These are phyloP conservation scores for Bipolaris zeicola DNA, from an alignment of 2,329 filamentous ascomycete species.

Conservation along the genomic window DNA sequence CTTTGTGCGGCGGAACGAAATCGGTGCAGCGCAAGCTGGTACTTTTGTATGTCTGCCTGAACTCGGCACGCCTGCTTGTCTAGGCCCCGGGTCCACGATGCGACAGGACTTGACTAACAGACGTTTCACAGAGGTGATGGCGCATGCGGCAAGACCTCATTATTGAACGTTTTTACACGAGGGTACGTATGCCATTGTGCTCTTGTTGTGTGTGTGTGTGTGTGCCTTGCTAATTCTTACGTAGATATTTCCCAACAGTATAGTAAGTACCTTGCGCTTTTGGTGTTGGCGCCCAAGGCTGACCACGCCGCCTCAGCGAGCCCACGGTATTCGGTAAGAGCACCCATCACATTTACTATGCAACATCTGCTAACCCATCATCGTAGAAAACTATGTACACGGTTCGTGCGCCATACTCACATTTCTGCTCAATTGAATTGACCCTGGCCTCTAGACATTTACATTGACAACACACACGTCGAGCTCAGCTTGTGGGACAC, in stretches of 20 bases:
- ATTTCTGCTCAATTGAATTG: constrained; percentile 5
- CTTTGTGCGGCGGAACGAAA: constrained; percentile 62
- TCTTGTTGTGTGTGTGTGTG: background rate
- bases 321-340: constrained; percentile 82
- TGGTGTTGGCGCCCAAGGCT: constrained; percentile 20
- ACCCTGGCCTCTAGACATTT: constrained; percentile 72
- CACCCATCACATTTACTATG: background rate
- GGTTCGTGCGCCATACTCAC: constrained; percentile 60
- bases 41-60: constrained; percentile 69
- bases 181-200: constrained; percentile 65
- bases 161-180: constrained; percentile 98
- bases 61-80: constrained; percentile 19
- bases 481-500: constrained; percentile 98
- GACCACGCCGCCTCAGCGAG: constrained; percentile 60
- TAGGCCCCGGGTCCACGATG: constrained; percentile 13
- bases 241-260: constrained; percentile 92
- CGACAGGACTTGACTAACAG: constrained; percentile 32
- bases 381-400: constrained; percentile 91
- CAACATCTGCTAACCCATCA: constrained; percentile 26
- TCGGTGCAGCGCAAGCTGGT: constrained; percentile 96
- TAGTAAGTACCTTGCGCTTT: constrained; percentile 64
- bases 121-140: constrained; percentile 75
- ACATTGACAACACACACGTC: constrained; percentile 95
- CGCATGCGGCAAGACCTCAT: constrained; percentile 94
- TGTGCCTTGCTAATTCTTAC: constrained; percentile 21